These are phyloP conservation scores for Hymenoscyphus repandus DNA, from an alignment of 2,329 filamentous ascomycete genomes.

Conservation along the genomic window DNA sequence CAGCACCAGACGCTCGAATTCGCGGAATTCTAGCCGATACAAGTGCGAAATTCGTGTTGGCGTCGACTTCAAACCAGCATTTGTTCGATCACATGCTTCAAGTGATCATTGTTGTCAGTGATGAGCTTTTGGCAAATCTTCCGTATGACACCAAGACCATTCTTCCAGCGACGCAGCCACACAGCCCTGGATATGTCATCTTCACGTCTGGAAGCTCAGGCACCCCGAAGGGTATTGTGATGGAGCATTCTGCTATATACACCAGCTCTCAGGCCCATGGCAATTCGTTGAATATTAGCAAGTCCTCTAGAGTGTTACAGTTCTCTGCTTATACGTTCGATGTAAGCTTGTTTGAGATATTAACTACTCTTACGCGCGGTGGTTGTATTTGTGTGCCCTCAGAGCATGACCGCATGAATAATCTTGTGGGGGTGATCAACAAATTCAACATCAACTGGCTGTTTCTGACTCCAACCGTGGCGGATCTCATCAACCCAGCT, in stretches of 20 bases:
- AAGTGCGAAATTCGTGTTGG: too few species aligned
- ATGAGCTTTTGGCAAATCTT: not conserved
- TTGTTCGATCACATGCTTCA: too few species aligned
- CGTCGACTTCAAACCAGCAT: too few species aligned
- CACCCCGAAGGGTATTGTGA: conserved; percentile 14
- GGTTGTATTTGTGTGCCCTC: conserved; percentile 17
- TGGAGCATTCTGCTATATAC: conserved; percentile 10
- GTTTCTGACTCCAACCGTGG: conserved; percentile 17
- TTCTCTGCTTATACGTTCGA: conserved; percentile 17
- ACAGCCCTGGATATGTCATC: conserved; percentile 12
- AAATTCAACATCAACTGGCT: conserved; percentile 12
- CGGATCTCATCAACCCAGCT: conserved; percentile 11
- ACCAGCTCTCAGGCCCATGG: conserved; percentile 9
- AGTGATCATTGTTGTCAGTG: too few species aligned
- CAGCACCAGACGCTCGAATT: not conserved
- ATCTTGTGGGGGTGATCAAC: conserved; percentile 11
- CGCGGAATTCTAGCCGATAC: conserved; percentile 21
- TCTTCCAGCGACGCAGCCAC: not conserved
- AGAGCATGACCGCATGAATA: conserved; percentile 16
- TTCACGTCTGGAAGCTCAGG: conserved; percentile 18
- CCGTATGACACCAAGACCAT: not conserved
- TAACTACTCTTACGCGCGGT: conserved; percentile 13
- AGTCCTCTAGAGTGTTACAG: conserved; percentile 13
- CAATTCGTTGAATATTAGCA: conserved; percentile 3
- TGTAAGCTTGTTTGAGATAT: conserved; percentile 12